Base-by-base conservation (phyloP, 2,329 filamentous ascomycete species). In the Clonostachys chloroleuca region DNA sequence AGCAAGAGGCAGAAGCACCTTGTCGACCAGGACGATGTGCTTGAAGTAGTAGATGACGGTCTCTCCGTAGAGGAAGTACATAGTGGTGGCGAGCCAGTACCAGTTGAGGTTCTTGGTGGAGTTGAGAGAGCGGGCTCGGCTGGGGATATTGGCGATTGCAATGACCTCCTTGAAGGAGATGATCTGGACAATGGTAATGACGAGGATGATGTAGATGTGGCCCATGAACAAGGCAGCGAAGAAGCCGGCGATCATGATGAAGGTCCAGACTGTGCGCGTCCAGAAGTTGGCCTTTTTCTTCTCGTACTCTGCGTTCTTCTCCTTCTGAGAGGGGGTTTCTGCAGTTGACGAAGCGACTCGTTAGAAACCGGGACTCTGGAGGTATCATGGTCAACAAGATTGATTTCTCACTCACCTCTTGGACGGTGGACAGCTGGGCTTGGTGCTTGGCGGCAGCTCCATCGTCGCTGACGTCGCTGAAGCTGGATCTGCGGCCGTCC, bases 11-110 rank as follows among this genome's bases (percentile, higher is more conserved):
- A 96, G 75, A 51, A 99, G 76, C 42, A 97, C 88, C 67, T 87
- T 89, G 70, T 99, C 94, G 42, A 99, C 92, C 49, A 99, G 74
- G 40, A 99, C 84, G 56, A 99, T 92, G 65, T 99, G 94, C 78
- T 99, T 99, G 73, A 99, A 99, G 72, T 99, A 99, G 74, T 99
- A 99, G 61, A 99, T 96, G 62, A 99, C 92, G 60, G 90, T 96
- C 72, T 99, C 94, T 62, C 94, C 94, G 64, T 99, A 99, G 44
- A 99, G 77, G 59, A 96, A 99, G 76, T 99, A 99, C 92, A 99
- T 97, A 56, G 92, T 96, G 24, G 89, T 90, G n/a, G 91, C 94
- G 46, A 99, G 79, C 75, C 95, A 99, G 69, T 99, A 99, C 94
- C 94, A 99, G 70, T 97, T 97, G 58, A 99, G 75, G 56, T 89